phyloP scores from a whole-genome alignment of 148 eudicot genomes.

The Nepenthes gracilis region DNA sequence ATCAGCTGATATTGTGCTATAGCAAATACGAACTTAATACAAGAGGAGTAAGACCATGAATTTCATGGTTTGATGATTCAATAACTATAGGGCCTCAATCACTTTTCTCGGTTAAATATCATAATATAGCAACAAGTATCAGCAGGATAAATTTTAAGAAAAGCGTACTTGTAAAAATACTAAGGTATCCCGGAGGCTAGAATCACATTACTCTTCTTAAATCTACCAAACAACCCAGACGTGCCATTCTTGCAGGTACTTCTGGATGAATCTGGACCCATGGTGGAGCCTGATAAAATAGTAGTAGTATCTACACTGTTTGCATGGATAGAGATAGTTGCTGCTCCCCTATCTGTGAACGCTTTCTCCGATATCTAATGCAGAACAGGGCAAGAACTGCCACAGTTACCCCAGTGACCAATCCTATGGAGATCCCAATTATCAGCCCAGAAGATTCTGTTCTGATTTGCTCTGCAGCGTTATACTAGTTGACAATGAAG shows the following conservation, averaged over 20 bases:
- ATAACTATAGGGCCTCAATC: no score
- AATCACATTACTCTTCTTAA: constrained; percentile 53
- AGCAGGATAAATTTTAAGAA: background rate
- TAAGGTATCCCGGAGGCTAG: constrained; percentile 83
- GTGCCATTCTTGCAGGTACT: constrained; percentile 26
- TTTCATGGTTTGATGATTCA: no score
- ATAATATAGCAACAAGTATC: no score
- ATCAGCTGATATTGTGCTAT: no score
- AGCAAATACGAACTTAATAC: no score
- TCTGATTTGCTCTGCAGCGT: no score
- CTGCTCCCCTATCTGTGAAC: constrained; percentile 44
- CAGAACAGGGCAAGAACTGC: background rate
- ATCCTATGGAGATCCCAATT: background rate
- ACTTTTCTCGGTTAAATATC: no score
- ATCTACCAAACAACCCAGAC: constrained; percentile 61
- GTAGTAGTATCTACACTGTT: constrained; percentile 74
- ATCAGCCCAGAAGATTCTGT: background rate
- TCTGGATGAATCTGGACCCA: constrained; percentile 70
- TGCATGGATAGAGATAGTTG: constrained; percentile 51
- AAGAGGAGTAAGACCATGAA: no score
- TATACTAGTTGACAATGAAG: no score
- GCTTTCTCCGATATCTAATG: background rate
- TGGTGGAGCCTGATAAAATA: constrained; percentile 67
- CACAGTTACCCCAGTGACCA: background rate
- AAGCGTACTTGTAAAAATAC: constrained; percentile 66